Percentiles rank a stretch among this genome's conserved stretches.
phyloP scores from a whole-genome alignment of 768 basidiomycete genomes.

The Collybia sordida region DNA sequence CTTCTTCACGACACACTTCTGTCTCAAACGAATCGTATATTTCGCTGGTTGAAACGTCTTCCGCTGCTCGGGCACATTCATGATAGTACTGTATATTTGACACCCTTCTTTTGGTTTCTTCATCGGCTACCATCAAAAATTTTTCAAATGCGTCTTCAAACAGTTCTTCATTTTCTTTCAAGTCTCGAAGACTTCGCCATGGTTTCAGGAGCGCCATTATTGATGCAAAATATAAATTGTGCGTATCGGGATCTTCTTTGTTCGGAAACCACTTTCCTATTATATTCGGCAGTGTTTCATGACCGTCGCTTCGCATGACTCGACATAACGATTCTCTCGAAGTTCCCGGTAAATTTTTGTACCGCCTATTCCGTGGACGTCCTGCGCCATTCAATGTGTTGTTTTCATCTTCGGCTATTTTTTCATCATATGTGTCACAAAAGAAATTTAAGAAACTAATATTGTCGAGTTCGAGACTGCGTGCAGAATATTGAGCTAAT shows the following conservation, averaged over 20 bases:
- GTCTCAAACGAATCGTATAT: no score
- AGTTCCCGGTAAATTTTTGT: no score
- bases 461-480: no score
- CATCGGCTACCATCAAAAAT: constrained; percentile 10
- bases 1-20: no score
- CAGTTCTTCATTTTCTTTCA: constrained; percentile 10
- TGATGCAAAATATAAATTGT: constrained; percentile 24
- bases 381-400: no score
- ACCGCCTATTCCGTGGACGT: no score
- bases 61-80: constrained; percentile 19
- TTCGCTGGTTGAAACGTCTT: neutral
- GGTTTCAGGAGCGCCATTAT: constrained; percentile 34
- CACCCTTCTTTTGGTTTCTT: neutral
- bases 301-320: constrained; percentile 7
- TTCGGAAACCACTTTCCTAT: constrained; percentile 30
- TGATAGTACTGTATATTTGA: constrained; percentile 34
- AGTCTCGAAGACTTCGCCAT: constrained; percentile 25
- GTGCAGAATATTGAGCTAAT: no score
- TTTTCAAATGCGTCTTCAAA: constrained; percentile 21
- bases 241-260: constrained; percentile 11
- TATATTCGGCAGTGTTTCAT: constrained; percentile 34
- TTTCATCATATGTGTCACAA: no score
- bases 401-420: no score
- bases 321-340: neutral
- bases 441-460: no score